Conservation (phyloP, 305 asterid species). For the Solanum hybrid region DNA sequence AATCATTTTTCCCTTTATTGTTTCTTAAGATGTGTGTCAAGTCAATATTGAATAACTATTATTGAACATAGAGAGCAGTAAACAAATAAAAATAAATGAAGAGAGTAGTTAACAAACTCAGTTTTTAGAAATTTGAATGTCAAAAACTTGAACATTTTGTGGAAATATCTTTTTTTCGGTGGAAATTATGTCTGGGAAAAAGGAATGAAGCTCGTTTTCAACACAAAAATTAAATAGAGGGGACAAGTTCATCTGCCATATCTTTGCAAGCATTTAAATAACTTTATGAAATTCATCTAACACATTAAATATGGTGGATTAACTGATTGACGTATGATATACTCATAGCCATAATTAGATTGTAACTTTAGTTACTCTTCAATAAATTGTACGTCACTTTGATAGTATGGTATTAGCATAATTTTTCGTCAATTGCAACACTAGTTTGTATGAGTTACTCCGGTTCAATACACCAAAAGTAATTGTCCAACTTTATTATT, state of each 20-base stretch:
- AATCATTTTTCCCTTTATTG: too few relatives aligned
- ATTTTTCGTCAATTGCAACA: not conserved
- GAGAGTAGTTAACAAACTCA: too few relatives aligned
- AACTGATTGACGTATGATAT: not conserved
- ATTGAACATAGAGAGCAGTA: too few relatives aligned
- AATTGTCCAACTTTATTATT: too few relatives aligned
- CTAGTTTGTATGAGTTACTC: not conserved
- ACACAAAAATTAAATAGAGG: not conserved
- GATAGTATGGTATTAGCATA: too few relatives aligned
- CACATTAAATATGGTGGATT: not conserved
- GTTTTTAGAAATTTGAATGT: not conserved
- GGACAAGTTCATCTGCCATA: not conserved
- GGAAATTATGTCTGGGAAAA: not conserved
- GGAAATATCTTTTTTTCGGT: not conserved
- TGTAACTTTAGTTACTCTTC: too few relatives aligned
- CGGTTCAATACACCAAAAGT: not conserved
- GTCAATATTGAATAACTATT: not conserved
- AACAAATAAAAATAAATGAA: too few relatives aligned
- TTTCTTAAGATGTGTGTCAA: not conserved
- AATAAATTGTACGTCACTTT: too few relatives aligned
- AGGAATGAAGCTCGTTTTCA: not conserved
- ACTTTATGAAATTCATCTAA: not conserved
- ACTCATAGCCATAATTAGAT: too few relatives aligned
- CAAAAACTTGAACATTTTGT: not conserved
- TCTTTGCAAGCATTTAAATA: not conserved